Conservation (phyloP, 2,329 filamentous ascomycete genomes). For the Botrytis tulipae region DNA sequence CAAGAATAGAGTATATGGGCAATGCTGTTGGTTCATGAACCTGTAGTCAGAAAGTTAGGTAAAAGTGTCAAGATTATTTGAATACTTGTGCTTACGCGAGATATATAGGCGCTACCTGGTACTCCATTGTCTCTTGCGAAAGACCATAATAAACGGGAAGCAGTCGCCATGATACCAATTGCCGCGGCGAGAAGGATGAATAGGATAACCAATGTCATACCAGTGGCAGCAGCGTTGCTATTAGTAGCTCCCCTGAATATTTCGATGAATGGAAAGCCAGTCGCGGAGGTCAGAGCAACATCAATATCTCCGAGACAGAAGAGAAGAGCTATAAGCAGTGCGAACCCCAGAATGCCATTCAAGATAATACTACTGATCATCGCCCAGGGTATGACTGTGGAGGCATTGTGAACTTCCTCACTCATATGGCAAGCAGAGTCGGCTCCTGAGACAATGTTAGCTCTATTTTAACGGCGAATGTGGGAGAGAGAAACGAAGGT, state of each 20-base stretch:
- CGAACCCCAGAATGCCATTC: conserved; percentile 48
- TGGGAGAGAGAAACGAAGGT: neutral
- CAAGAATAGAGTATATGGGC: conserved; percentile 29
- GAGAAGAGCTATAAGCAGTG: conserved; percentile 39
- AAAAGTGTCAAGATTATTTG: neutral
- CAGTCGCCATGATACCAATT: conserved; percentile 40
- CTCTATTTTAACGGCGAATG: neutral
- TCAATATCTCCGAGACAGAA: conserved; percentile 41
- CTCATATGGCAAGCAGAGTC: conserved; percentile 21
- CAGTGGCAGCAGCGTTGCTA: conserved; percentile 44
- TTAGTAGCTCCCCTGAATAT: conserved; percentile 53
- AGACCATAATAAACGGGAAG: conserved; percentile 43
- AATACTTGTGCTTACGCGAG: conserved; percentile 31
- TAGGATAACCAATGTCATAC: conserved; percentile 47
- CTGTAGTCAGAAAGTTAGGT: conserved; percentile 22
- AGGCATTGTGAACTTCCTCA: conserved; percentile 23
- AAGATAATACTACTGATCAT: conserved; percentile 48
- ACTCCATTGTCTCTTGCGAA: conserved; percentile 47
- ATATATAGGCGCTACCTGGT: conserved; percentile 42
- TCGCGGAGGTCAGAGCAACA: conserved; percentile 42
- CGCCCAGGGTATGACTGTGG: conserved; percentile 18
- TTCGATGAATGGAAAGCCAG: conserved; percentile 47
- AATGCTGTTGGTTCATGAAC: conserved; percentile 29
- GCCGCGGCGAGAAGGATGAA: conserved; percentile 41
- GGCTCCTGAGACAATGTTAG: conserved; percentile 12